Percentiles rank a stretch among this genome's conserved stretches.
Conservation (phyloP, 1,284 basidiomycete species). For the Cutaneotrichosporon cyanovorans region DNA sequence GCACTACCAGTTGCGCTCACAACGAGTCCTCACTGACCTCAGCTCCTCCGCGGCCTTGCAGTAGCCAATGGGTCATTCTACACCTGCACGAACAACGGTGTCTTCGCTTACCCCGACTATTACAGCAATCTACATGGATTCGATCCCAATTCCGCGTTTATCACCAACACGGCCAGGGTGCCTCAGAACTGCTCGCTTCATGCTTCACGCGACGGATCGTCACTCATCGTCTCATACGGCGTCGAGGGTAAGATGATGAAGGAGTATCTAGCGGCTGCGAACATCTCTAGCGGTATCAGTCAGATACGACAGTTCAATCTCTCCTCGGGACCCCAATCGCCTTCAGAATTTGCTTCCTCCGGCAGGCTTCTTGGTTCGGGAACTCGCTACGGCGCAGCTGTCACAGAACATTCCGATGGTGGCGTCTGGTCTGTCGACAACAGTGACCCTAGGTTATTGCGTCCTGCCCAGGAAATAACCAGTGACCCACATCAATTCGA, state of each 20-base stretch:
- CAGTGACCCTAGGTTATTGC: too few species aligned
- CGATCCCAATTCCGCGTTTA: too few species aligned
- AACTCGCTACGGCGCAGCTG: slow-evolving; percentile 10
- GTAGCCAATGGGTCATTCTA: slow-evolving; percentile 4
- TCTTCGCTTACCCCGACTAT: too few species aligned
- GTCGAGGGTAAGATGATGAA: slow-evolving; percentile 7
- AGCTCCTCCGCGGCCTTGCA: slow-evolving; percentile 13
- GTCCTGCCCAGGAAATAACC: too few species aligned
- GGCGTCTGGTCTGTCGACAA: slow-evolving; percentile 14
- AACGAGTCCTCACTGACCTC: neutral
- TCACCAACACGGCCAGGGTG: too few species aligned
- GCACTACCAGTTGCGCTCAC: too few species aligned
- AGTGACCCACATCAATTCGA: slow-evolving; percentile 12
- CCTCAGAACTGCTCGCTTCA: too few species aligned
- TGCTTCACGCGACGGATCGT: too few species aligned
- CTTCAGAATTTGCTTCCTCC: neutral
- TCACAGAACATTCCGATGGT: slow-evolving; percentile 8
- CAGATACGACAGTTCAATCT: slow-evolving; percentile 12
- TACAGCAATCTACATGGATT: too few species aligned
- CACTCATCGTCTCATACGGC: slow-evolving; percentile 11
- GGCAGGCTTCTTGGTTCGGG: slow-evolving; percentile 9
- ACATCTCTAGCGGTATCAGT: slow-evolving; percentile 1
- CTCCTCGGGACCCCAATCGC: neutral
- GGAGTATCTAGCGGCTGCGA: slow-evolving; percentile 3
- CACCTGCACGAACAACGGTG: slow-evolving; percentile 4